phyloP scores from a whole-genome alignment of 345 rosid species.

The Citrus inodora region DNA sequence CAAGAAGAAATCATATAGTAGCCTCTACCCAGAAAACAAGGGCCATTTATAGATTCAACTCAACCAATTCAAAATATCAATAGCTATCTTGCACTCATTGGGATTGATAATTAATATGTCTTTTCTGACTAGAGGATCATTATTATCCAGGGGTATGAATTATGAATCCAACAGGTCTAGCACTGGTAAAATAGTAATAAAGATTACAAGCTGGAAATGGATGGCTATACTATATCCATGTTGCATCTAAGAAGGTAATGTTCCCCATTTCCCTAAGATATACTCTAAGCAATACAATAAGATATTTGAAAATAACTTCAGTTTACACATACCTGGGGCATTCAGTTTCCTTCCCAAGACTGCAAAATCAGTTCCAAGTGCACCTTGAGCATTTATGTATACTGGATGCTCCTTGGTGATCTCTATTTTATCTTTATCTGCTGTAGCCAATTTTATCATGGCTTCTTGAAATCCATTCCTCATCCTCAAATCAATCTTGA shows the following conservation, averaged over 20 bases:
- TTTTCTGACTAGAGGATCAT: not conserved
- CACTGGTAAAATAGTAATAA: not conserved
- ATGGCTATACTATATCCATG: not conserved
- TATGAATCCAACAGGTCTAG: not conserved
- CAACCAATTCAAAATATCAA: not conserved
- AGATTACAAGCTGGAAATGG: not conserved
- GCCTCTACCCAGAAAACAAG: constrained; percentile 2
- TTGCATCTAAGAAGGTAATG: not conserved
- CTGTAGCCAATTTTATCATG: constrained; percentile 48
- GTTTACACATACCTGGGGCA: constrained; percentile 42
- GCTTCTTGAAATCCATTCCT: constrained; percentile 73
- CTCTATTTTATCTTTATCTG: constrained; percentile 42
- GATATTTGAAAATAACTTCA: not conserved
- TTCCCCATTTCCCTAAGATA: not conserved
- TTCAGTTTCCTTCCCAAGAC: constrained; percentile 63
- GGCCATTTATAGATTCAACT: not conserved
- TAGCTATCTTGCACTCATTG: not conserved
- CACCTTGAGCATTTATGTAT: constrained; percentile 52
- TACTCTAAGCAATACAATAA: not conserved
- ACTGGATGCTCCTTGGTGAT: constrained; percentile 54
- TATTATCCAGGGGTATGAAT: not conserved
- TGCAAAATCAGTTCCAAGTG: constrained; percentile 61
- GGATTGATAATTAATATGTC: not conserved
- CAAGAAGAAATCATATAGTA: constrained; percentile 8
- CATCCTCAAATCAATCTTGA: constrained; percentile 44